Conservation (phyloP, 2,329 filamentous ascomycete genomes). For the Apiospora malaysiana region DNA sequence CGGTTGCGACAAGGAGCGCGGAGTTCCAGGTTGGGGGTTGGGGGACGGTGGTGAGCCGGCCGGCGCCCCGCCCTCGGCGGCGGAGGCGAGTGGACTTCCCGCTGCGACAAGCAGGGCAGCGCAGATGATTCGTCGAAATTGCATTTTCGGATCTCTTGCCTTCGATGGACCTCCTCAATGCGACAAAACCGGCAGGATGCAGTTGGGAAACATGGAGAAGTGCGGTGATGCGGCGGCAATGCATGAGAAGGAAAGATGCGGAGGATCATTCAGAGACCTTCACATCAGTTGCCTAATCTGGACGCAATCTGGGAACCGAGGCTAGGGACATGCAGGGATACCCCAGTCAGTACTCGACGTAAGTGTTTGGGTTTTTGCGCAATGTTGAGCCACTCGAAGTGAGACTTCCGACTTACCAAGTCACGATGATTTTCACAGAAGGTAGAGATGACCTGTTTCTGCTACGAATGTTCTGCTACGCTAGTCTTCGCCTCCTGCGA, state of each 20-base stretch:
- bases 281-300: not conserved
- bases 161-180: not conserved
- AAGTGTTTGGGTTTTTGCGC: too few species aligned
- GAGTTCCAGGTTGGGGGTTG: not conserved
- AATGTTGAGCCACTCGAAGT: too few species aligned
- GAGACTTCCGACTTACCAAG: too few species aligned
- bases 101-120: not conserved
- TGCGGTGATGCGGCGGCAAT: not conserved
- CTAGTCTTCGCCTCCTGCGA: too few species aligned
- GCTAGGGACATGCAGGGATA: not conserved
- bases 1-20: not conserved
- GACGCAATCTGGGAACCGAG: not conserved
- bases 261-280: not conserved
- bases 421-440: too few species aligned
- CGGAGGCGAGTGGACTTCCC: not conserved
- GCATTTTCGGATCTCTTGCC: not conserved
- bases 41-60: not conserved
- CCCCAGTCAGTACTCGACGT: not conserved
- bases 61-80: not conserved
- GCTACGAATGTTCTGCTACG: too few species aligned
- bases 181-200: too few species aligned
- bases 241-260: not conserved
- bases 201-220: not conserved
- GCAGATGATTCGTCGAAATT: not conserved
- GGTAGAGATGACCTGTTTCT: too few species aligned